Evolutionary conservation across 225 moss, liverwort and hornwort species (phyloP).

Genomic region (Pseudoscleropodium purum): DNA sequence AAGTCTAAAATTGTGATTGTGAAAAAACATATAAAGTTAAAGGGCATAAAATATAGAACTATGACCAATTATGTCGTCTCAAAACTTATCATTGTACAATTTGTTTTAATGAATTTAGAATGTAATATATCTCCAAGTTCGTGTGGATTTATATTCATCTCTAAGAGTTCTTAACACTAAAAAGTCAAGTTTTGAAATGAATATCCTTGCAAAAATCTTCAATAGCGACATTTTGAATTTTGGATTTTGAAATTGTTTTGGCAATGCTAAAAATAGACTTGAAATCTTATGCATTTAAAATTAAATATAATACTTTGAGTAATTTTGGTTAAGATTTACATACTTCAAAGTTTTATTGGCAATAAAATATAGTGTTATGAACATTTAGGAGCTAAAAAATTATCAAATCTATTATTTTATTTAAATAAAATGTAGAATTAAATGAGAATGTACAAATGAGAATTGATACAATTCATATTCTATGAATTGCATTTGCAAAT

Average conservation of each 20-base stretch:
- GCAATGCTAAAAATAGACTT: background rate
- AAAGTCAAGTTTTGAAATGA: background rate
- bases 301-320: too few species aligned
- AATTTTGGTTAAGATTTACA: too few species aligned
- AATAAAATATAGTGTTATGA: background rate
- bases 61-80: too few species aligned
- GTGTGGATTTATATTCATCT: background rate
- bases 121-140: background rate
- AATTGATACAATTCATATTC: accelerated
- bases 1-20: background rate
- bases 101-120: background rate
- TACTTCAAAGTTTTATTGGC: background rate
- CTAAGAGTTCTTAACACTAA: too few species aligned
- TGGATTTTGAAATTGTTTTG: too few species aligned
- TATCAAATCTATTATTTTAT: background rate
- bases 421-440: background rate
- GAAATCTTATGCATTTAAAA: background rate
- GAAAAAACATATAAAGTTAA: too few species aligned
- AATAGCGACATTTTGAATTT: background rate
- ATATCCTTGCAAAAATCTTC: accelerated
- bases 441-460: background rate
- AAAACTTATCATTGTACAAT: background rate
- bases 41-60: background rate
- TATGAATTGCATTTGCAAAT: background rate
- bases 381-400: accelerated